phyloP scores from a whole-genome alignment of 129 eudicot genomes.

The Silybum marianum region DNA sequence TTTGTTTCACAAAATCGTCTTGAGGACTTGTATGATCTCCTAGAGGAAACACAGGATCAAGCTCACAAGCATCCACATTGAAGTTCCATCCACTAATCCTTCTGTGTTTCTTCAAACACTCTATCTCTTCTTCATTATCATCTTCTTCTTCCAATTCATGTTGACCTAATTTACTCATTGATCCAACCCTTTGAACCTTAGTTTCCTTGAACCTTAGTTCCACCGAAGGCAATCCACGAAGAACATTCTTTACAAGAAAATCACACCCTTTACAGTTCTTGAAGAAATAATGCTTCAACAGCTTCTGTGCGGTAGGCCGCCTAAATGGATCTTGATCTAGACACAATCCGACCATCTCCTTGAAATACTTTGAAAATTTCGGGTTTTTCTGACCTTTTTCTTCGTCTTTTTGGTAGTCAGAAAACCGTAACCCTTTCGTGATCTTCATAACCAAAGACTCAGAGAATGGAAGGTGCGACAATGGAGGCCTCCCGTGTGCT shows the following conservation, averaged over 20 bases:
- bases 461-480: conserved; percentile 68
- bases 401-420: conserved; percentile 51
- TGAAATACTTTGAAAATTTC: conserved; percentile 63
- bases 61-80: conserved; percentile 52
- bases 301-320: conserved; percentile 65
- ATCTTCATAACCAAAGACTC: conserved; percentile 64
- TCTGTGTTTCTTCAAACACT: conserved; percentile 45
- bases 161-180: conserved; percentile 18
- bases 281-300: conserved; percentile 70
- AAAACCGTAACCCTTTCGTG: conserved; percentile 61
- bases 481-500: conserved; percentile 75
- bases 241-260: conserved; percentile 62
- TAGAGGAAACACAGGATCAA: conserved; percentile 58
- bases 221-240: conserved; percentile 65
- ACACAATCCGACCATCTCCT: conserved; percentile 77
- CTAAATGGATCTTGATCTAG: conserved; percentile 72
- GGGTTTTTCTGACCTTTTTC: conserved; percentile 29
- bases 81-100: conserved; percentile 92
- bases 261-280: conserved; percentile 63
- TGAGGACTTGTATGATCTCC: conserved; percentile 24
- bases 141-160: conserved; percentile 19
- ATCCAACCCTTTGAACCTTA: conserved; percentile 30
- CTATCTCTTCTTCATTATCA: conserved; percentile 36
- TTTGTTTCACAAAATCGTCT: conserved; percentile 30
- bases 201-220: conserved; percentile 52